Percentiles rank a stretch among this genome's conserved stretches.
Evolutionary conservation across 257 asterid species (phyloP).

Genomic region (Lithospermum erythrorhizon): DNA sequence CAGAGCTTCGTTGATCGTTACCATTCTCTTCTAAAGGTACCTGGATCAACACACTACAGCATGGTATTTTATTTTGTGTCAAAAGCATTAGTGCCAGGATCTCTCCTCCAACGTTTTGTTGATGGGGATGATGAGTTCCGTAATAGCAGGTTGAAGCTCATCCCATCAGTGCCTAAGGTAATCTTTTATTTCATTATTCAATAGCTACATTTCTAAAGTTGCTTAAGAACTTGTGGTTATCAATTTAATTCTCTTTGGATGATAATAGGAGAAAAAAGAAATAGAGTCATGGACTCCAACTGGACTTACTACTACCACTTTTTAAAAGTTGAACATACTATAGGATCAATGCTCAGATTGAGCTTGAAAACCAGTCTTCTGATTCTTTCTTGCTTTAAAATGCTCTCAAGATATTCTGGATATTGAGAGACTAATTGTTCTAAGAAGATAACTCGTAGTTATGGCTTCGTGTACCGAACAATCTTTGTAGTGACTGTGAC

Average conservation of each 20-base stretch:
- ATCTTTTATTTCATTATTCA: slow-evolving; percentile 7
- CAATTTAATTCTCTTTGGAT: not conserved
- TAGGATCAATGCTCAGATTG: too few relatives aligned
- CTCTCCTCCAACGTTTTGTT: slow-evolving; percentile 82
- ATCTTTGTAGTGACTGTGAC: not conserved
- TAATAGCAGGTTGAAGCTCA: slow-evolving; percentile 86
- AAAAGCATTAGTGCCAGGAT: slow-evolving; percentile 48
- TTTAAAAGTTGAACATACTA: too few relatives aligned
- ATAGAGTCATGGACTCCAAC: too few relatives aligned
- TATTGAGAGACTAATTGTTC: too few relatives aligned
- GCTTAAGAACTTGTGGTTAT: not conserved
- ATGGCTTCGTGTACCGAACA: too few relatives aligned
- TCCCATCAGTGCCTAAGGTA: slow-evolving; percentile 96
- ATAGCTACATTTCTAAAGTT: not conserved
- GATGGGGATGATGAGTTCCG: slow-evolving; percentile 97
- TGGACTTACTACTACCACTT: too few relatives aligned
- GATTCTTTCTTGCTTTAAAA: too few relatives aligned
- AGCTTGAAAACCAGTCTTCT: too few relatives aligned
- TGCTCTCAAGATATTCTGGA: too few relatives aligned
- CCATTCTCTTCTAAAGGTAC: slow-evolving; percentile 45
- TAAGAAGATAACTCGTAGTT: too few relatives aligned
- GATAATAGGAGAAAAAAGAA: not conserved
- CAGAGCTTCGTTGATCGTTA: slow-evolving; percentile 8
- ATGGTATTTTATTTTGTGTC: slow-evolving; percentile 81
- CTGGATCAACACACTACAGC: slow-evolving; percentile 96